A percentile compares a stretch with the other conserved stretches of the same genome.
Evolutionary conservation across 2,329 filamentous ascomycete species (phyloP).

Genomic region (Salinomyces thailandicus): DNA sequence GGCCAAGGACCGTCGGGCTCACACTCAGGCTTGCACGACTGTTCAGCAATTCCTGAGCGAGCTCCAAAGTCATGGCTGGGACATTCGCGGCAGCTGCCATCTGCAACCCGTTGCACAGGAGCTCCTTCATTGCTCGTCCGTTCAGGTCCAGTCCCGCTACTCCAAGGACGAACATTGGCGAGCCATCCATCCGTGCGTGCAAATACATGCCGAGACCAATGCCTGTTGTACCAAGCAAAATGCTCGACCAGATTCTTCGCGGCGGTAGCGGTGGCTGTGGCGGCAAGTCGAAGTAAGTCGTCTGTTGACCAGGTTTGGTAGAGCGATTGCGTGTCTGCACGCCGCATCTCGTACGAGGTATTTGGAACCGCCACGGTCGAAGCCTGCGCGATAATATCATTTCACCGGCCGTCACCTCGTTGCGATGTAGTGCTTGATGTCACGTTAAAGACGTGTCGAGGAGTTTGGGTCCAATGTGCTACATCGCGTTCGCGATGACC

Average conservation of each 20-base stretch:
- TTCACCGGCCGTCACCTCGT: too few species aligned
- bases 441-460: too few species aligned
- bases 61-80: conserved; percentile 13
- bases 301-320: conserved; percentile 13
- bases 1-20: conserved; percentile 15
- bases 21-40: conserved; percentile 14
- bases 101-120: too few species aligned
- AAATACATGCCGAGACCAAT: conserved; percentile 14
- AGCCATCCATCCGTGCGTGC: conserved; percentile 9
- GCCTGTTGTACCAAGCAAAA: conserved; percentile 14
- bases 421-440: too few species aligned
- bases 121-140: conserved; percentile 8
- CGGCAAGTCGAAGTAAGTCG: conserved; percentile 24
- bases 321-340: conserved; percentile 13
- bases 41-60: conserved; percentile 14
- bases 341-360: conserved; percentile 6
- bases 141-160: conserved; percentile 5
- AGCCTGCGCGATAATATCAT: too few species aligned
- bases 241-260: conserved; percentile 11
- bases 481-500: too few species aligned
- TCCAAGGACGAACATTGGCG: conserved; percentile 6
- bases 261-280: conserved; percentile 13
- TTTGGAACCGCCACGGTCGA: too few species aligned
- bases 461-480: too few species aligned
- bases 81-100: conserved; percentile 10